Conservation (phyloP, 352 stramenopile species). For the Phytophthora crassamura region DNA sequence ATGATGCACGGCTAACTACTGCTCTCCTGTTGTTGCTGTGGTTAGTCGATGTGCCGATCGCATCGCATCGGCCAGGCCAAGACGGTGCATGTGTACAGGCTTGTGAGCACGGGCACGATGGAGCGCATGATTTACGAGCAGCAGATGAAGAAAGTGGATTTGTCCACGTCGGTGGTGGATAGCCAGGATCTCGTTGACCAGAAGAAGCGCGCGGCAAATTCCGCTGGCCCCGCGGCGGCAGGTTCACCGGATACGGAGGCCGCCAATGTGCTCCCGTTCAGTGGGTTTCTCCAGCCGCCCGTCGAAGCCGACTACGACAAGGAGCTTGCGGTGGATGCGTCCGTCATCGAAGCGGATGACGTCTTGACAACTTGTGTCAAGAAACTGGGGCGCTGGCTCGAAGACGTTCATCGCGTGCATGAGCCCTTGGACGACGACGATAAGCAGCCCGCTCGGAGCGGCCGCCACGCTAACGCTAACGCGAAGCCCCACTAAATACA, state of each 20-base stretch:
- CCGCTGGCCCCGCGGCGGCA: not conserved
- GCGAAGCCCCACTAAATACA: not conserved
- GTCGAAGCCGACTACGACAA: slow-evolving; percentile 37
- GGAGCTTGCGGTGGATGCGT: slow-evolving; percentile 39
- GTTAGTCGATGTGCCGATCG: slow-evolving; percentile 91
- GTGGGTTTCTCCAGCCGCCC: slow-evolving; percentile 68
- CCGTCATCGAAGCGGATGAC: slow-evolving; percentile 50
- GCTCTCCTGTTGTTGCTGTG: slow-evolving; percentile 8
- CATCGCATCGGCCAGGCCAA: slow-evolving; percentile 92
- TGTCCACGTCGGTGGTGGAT: slow-evolving; percentile 82
- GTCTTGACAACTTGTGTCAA: slow-evolving; percentile 71
- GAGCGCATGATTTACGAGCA: slow-evolving; percentile 93
- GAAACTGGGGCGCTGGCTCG: slow-evolving; percentile 64
- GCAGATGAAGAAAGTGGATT: slow-evolving; percentile 88
- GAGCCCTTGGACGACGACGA: slow-evolving; percentile 39
- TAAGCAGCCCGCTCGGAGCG: slow-evolving; percentile 10
- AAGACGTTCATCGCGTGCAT: slow-evolving; percentile 53
- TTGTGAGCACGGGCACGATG: slow-evolving; percentile 93
- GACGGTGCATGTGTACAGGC: slow-evolving; percentile 92
- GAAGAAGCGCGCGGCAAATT: slow-evolving; percentile 5
- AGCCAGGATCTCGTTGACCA: slow-evolving; percentile 33
- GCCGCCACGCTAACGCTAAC: too few species aligned
- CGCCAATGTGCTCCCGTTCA: slow-evolving; percentile 39
- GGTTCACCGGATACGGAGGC: slow-evolving; percentile 2
- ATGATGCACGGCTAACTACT: slow-evolving; percentile 9